Conservation (phyloP, 768 basidiomycete species). For the Hygrophoropsis aurantiaca region DNA sequence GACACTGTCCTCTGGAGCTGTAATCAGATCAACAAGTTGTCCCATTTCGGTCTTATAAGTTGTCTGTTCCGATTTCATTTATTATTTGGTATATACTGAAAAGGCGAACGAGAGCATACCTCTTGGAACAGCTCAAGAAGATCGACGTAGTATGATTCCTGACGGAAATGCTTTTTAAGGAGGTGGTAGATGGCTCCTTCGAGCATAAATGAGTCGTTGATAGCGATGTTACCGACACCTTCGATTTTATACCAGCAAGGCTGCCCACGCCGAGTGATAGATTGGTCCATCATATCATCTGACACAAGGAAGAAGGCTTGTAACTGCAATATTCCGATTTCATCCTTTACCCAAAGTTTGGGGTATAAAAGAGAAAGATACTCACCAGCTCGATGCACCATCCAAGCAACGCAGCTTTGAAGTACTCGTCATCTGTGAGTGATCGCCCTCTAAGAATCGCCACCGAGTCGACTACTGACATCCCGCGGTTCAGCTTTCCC, state of each 20-base stretch:
- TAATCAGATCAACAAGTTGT: slow-evolving; percentile 93
- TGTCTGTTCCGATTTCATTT: slow-evolving; percentile 29
- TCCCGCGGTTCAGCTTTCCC: slow-evolving; percentile 94
- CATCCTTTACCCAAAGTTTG: neutral
- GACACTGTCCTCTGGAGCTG: slow-evolving; percentile 87
- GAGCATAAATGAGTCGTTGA: slow-evolving; percentile 97
- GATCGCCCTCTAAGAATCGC: slow-evolving; percentile 77
- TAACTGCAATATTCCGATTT: slow-evolving; percentile 49
- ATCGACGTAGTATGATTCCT: slow-evolving; percentile 81
- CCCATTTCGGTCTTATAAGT: slow-evolving; percentile 95
- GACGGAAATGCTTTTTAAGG: slow-evolving; percentile 82
- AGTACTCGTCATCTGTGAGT: slow-evolving; percentile 82
- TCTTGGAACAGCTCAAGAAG: slow-evolving; percentile 92
- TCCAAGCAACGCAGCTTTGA: slow-evolving; percentile 83
- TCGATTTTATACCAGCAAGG: slow-evolving; percentile 89
- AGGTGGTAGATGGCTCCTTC: slow-evolving; percentile 91
- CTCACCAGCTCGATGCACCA: slow-evolving; percentile 95
- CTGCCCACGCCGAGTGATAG: slow-evolving; percentile 90
- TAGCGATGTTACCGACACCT: slow-evolving; percentile 71
- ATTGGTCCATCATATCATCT: slow-evolving; percentile 97
- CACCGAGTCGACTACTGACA: slow-evolving; percentile 92
- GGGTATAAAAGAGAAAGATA: slow-evolving; percentile 12
- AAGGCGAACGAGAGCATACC: slow-evolving; percentile 32
- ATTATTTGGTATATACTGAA: neutral
- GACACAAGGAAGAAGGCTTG: slow-evolving; percentile 98